phyloP scores from a whole-genome alignment of 306 rosid genomes.

The Acacia melanoxylon region DNA sequence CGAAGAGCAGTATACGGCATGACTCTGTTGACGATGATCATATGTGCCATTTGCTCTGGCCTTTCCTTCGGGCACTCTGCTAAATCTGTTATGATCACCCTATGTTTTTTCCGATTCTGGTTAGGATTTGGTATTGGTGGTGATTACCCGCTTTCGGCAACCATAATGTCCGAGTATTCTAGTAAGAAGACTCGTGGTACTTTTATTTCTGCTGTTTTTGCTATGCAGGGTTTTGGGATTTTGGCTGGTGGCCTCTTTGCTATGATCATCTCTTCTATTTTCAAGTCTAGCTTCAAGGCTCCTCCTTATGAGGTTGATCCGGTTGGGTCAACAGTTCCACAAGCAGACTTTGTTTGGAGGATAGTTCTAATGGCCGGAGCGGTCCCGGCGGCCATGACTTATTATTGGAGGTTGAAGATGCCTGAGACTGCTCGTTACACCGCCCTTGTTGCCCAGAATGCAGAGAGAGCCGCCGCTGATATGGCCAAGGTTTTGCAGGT shows the following conservation, averaged over 20 bases:
- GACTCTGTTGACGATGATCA: background rate
- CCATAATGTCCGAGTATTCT: background rate
- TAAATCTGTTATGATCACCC: background rate
- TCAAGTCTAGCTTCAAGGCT: background rate
- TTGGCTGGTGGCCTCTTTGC: background rate
- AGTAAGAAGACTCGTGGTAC: background rate
- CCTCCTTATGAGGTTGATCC: background rate
- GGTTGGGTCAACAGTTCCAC: background rate
- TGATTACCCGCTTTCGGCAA: background rate
- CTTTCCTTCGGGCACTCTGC: background rate
- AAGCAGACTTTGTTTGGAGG: background rate
- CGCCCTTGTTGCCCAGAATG: background rate
- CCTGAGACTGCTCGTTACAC: background rate
- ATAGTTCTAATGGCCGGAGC: background rate
- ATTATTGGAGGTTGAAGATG: background rate
- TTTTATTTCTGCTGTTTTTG: background rate
- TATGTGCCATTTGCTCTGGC: background rate
- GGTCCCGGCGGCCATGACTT: background rate
- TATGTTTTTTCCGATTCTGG: background rate
- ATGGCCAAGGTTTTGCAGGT: background rate
- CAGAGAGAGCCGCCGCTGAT: background rate
- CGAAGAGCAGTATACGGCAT: background rate
- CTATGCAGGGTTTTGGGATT: background rate
- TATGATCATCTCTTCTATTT: background rate
- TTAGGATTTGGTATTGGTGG: background rate